These are phyloP conservation scores for Clonostachys sp. DNA, from an alignment of 2,329 filamentous ascomycete genomes.

Conservation along the genomic window DNA sequence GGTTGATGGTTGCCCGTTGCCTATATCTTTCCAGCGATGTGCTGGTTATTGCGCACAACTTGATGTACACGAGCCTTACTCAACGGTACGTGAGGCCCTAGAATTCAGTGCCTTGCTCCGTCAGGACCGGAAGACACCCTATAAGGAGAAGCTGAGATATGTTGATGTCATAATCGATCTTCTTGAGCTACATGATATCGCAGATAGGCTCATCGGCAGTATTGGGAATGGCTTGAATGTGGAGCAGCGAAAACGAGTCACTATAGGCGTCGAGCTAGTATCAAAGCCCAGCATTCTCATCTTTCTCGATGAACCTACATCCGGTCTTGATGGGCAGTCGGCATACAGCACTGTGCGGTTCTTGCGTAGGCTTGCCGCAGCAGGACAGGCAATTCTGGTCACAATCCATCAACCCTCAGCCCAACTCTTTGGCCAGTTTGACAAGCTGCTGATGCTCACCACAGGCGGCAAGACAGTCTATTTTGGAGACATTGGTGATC, in stretches of 20 bases:
- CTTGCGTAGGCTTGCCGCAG: slow-evolving; percentile 82
- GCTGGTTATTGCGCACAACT: slow-evolving; percentile 6
- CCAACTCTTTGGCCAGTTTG: slow-evolving; percentile 88
- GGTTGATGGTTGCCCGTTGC: slow-evolving; percentile 56
- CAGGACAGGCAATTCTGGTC: slow-evolving; percentile 89
- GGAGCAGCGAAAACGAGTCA: slow-evolving; percentile 71
- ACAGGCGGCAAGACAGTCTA: slow-evolving; percentile 75
- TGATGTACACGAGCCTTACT: slow-evolving; percentile 5
- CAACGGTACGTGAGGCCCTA: slow-evolving; percentile 65
- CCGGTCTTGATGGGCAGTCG: slow-evolving; percentile 83
- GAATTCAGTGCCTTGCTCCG: slow-evolving; percentile 82
- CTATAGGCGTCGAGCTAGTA: slow-evolving; percentile 92
- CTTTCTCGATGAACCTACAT: slow-evolving; percentile 93
- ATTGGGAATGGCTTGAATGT: slow-evolving; percentile 79
- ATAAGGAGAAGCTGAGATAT: slow-evolving; percentile 76
- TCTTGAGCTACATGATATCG: slow-evolving; percentile 84
- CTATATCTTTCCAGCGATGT: slow-evolving; percentile 6
- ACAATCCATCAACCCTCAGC: slow-evolving; percentile 95
- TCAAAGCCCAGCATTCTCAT: slow-evolving; percentile 86
- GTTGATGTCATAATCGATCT: slow-evolving; percentile 89
- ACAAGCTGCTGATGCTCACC: slow-evolving; percentile 74
- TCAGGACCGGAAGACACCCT: slow-evolving; percentile 69
- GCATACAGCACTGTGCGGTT: slow-evolving; percentile 88
- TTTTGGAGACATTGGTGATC: slow-evolving; percentile 71
- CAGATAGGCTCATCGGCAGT: slow-evolving; percentile 85